Percentiles rank a stretch among this genome's conserved stretches.
Evolutionary conservation across 148 eudicot genomes (phyloP).

Genomic region (Cornus suecica): DNA sequence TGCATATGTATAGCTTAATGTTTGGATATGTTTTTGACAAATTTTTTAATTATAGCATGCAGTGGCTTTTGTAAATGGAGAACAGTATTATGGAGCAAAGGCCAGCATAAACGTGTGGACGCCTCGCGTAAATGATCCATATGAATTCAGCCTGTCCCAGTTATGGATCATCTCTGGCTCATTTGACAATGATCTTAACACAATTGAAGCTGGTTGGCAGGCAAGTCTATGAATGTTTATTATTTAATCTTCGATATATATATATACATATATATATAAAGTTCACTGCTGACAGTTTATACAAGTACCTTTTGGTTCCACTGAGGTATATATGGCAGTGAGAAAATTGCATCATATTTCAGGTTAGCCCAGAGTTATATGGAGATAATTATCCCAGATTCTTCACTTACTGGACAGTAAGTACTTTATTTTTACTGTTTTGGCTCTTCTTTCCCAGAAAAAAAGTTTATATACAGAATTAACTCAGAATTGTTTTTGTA

Average conservation of each 20-base stretch:
- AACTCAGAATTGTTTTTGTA: too few relatives aligned
- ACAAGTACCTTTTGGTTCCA: too few relatives aligned
- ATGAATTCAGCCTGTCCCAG: conserved; percentile 93
- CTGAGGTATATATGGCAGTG: too few relatives aligned
- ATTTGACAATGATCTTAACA: conserved; percentile 91
- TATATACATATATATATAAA: neutral
- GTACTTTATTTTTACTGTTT: conserved; percentile 13
- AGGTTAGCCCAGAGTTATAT: conserved; percentile 90
- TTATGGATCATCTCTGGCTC: conserved; percentile 92
- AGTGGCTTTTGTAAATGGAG: conserved; percentile 84
- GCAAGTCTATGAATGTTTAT: conserved; percentile 30
- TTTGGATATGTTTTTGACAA: neutral
- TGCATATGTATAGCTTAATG: neutral
- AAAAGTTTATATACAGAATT: neutral
- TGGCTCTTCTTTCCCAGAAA: neutral
- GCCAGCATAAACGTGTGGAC: conserved; percentile 94
- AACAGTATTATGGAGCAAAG: conserved; percentile 89
- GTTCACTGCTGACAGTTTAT: too few relatives aligned
- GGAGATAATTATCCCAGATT: conserved; percentile 90
- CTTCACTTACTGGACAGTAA: conserved; percentile 97
- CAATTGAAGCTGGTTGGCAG: conserved; percentile 99
- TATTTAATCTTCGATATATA: neutral
- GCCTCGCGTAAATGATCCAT: conserved; percentile 69
- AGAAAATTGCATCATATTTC: conserved; percentile 9
- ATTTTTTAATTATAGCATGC: conserved; percentile 62